These are phyloP conservation scores for Amphicarpaea edgeworthii DNA, from an alignment of 306 rosid species.

Conservation along the genomic window DNA sequence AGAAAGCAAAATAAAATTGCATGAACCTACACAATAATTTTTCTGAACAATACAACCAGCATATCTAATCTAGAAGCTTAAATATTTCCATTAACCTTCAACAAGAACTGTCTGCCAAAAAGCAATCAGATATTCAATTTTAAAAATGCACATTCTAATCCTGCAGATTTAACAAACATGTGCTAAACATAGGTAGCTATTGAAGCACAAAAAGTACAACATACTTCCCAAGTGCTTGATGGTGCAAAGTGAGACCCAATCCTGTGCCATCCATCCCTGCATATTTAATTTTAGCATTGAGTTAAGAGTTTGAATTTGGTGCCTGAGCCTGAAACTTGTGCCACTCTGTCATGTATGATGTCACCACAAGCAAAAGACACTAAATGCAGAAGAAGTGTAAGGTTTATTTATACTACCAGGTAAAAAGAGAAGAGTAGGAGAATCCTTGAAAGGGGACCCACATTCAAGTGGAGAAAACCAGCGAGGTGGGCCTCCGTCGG, in stretches of 20 bases:
- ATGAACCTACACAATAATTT: constrained; percentile 25
- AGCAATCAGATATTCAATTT: not conserved
- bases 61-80: constrained; percentile 17
- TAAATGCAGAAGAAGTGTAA: no score
- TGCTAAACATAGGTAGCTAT: constrained; percentile 3
- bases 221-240: constrained; percentile 94
- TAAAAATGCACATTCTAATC: constrained; percentile 14
- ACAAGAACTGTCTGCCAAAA: constrained; percentile 1
- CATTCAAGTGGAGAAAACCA: constrained; percentile 84
- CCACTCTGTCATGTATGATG: no score
- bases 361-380: no score
- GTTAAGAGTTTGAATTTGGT: not conserved
- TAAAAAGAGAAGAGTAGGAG: constrained; percentile 80
- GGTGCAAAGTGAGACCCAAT: constrained; percentile 85
- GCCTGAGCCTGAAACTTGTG: not conserved
- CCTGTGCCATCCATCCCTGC: constrained; percentile 96
- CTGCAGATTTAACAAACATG: not conserved
- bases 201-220: constrained; percentile 43
- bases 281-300: constrained; percentile 7
- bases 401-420: constrained; percentile 79
- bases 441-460: constrained; percentile 56
- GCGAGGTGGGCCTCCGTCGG: constrained; percentile 87
- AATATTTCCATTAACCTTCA: constrained; percentile 25
- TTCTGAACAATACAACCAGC: constrained; percentile 31
- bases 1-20: constrained; percentile 6